These are phyloP conservation scores for Penicillium griseofulvum DNA, from an alignment of 2,329 filamentous ascomycete genomes.

Conservation along the genomic window DNA sequence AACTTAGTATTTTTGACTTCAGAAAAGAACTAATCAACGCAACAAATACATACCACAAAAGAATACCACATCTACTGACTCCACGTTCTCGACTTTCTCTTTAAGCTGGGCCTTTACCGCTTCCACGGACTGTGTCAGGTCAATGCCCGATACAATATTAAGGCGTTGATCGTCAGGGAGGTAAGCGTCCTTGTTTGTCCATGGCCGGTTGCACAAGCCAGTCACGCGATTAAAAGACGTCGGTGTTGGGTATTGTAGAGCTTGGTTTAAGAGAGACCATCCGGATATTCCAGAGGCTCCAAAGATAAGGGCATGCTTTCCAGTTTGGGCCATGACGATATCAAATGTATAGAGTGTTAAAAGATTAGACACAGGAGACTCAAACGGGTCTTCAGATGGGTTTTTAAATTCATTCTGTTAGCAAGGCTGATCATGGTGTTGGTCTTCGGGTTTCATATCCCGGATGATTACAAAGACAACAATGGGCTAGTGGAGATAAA, in stretches of 20 bases:
- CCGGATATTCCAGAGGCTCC: neutral
- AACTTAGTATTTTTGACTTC: neutral
- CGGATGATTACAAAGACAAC: no score
- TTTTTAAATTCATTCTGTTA: no score
- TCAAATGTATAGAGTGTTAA: neutral
- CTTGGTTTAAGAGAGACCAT: neutral
- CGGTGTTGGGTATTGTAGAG: neutral
- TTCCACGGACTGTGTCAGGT: slow-evolving; percentile 26
- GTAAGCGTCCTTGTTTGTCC: slow-evolving; percentile 17
- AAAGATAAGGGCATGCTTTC: neutral
- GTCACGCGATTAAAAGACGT: neutral
- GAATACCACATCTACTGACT: slow-evolving; percentile 39
- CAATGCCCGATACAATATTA: slow-evolving; percentile 39
- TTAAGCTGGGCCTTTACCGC: slow-evolving; percentile 29
- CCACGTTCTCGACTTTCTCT: slow-evolving; percentile 33
- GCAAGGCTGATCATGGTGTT: no score
- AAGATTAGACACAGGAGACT: no score
- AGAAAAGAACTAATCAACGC: neutral
- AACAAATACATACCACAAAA: slow-evolving; percentile 31
- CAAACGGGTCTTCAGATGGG: no score
- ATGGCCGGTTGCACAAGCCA: neutral
- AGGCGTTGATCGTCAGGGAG: slow-evolving; percentile 36
- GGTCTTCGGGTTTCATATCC: no score
- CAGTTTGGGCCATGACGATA: neutral
- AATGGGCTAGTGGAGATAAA: no score